These are phyloP conservation scores for Xylariaceae sp. DNA, from an alignment of 2,329 filamentous ascomycete species.

Conservation along the genomic window DNA sequence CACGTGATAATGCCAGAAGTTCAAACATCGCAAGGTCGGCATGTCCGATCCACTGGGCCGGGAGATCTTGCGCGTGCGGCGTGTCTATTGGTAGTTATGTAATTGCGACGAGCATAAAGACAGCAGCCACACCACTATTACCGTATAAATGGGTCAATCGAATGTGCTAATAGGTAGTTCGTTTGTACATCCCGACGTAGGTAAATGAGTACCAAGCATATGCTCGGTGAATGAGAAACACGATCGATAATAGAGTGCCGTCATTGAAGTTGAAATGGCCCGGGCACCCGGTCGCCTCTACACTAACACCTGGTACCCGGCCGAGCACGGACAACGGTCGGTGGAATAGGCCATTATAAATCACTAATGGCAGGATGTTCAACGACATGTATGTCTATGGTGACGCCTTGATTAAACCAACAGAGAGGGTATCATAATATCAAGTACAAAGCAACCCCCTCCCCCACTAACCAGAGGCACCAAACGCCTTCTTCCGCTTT, in stretches of 20 bases:
- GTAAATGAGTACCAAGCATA: not conserved
- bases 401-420: conserved; percentile 5
- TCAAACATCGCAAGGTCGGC: too few relatives aligned
- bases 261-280: not conserved
- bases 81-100: too few relatives aligned
- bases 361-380: not conserved
- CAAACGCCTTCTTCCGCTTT: conserved; percentile 18
- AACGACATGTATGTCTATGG: not conserved
- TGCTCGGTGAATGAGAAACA: not conserved
- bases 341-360: not conserved
- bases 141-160: not conserved
- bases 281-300: not conserved
- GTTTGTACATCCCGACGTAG: not conserved
- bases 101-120: too few relatives aligned
- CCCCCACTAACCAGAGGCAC: conserved; percentile 9
- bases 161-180: not conserved
- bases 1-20: too few relatives aligned
- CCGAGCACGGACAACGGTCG: too few relatives aligned
- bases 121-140: too few relatives aligned
- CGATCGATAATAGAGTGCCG: not conserved
- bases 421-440: conserved; percentile 21
- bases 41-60: too few relatives aligned
- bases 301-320: not conserved
- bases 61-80: too few relatives aligned
- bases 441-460: conserved; percentile 6